A percentile compares a stretch with the other conserved stretches of the same genome.
These are phyloP conservation scores for Sporothrix dimorphospora DNA, from an alignment of 2,329 filamentous ascomycete genomes.

Conservation along the genomic window DNA sequence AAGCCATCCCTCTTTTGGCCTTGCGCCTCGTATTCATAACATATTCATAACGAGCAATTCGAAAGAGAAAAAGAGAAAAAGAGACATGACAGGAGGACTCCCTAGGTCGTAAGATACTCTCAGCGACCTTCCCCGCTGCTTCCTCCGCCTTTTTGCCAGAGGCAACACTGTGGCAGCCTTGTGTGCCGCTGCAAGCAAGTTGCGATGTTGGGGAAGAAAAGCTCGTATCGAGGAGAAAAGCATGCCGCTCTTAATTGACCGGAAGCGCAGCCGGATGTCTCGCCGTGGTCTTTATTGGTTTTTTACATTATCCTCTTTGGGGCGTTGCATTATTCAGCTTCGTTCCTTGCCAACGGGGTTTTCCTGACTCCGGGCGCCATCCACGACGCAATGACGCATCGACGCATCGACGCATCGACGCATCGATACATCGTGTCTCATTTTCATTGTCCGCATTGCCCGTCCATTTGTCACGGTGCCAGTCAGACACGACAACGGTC, in stretches of 20 bases:
- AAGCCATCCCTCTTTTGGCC: conserved; percentile 9
- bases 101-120: too few relatives aligned
- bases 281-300: too few relatives aligned
- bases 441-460: background rate
- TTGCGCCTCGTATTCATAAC: conserved; percentile 10
- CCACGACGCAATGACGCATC: too few relatives aligned
- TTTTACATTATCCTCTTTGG: background rate
- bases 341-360: background rate
- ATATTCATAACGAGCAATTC: background rate
- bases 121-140: background rate
- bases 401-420: too few relatives aligned
- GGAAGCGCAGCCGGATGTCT: background rate
- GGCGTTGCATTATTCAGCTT: conserved; percentile 11
- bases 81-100: too few relatives aligned
- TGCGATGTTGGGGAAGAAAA: too few relatives aligned
- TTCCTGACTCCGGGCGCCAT: conserved; percentile 6
- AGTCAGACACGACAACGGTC: background rate
- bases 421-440: too few relatives aligned
- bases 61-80: too few relatives aligned
- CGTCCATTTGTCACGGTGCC: background rate
- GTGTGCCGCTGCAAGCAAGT: too few relatives aligned
- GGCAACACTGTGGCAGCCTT: background rate
- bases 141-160: background rate
- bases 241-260: background rate
- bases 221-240: too few relatives aligned